Conservation (phyloP, 192 early-diverging fungal genomes). For the Piromyces finnis region DNA sequence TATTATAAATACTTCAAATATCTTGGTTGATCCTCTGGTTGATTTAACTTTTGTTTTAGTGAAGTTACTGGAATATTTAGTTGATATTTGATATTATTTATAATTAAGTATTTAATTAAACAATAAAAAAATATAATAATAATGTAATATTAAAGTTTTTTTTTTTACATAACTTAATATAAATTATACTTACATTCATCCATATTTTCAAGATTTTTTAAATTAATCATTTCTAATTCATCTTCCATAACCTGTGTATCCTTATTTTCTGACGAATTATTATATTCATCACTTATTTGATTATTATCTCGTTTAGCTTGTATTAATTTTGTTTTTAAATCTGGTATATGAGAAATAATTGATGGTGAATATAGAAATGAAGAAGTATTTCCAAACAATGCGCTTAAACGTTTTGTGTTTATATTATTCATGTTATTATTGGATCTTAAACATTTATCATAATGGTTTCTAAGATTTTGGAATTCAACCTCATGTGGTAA, state of each 20-base stretch:
- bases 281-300: not conserved
- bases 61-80: too few species aligned
- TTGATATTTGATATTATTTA: too few species aligned
- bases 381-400: not conserved
- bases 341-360: not conserved
- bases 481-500: constrained; percentile 61
- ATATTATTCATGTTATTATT: not conserved
- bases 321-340: not conserved
- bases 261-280: not conserved
- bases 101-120: too few species aligned
- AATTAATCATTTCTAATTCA: not conserved
- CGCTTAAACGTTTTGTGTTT: not conserved
- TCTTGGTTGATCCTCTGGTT: not conserved
- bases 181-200: not conserved
- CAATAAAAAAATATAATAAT: too few species aligned
- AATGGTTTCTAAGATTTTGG: constrained; percentile 62
- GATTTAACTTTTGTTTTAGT: not conserved
- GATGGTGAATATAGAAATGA: not conserved
- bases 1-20: not conserved
- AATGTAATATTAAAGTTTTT: too few species aligned
- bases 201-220: not conserved
- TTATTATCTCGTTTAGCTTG: not conserved
- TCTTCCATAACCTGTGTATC: not conserved
- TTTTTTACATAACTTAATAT: too few species aligned
- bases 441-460: constrained; percentile 51